Conservation (phyloP, 495 filamentous ascomycete species). For the Neurospora intermedia region DNA sequence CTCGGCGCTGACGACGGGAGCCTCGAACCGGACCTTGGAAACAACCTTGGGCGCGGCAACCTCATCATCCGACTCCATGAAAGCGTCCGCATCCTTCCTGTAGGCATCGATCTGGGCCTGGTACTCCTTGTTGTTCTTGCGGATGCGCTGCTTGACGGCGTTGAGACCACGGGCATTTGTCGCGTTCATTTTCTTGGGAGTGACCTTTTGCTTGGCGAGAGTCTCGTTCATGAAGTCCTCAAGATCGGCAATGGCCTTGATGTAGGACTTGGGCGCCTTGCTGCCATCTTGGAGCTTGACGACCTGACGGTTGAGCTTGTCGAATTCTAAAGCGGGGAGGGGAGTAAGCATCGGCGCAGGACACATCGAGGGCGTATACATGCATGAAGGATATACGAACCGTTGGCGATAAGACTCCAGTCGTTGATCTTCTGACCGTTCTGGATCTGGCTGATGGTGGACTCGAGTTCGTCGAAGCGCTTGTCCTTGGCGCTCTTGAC, state of each 20-base stretch:
- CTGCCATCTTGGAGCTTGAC: constrained; percentile 65
- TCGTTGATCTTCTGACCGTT: constrained; percentile 96
- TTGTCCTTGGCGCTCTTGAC: constrained; percentile 98
- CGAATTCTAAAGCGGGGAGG: constrained; percentile 57
- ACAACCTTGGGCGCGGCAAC: constrained; percentile 42
- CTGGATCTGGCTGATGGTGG: constrained; percentile 77
- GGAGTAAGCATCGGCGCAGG: constrained; percentile 9
- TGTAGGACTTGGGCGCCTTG: constrained; percentile 75
- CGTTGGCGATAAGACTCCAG: constrained; percentile 84
- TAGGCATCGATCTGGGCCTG: constrained; percentile 78
- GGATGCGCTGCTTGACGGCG: constrained; percentile 90
- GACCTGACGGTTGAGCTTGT: constrained; percentile 90
- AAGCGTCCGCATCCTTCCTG: constrained; percentile 69
- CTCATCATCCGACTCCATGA: constrained; percentile 78
- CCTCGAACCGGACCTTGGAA: constrained; percentile 30
- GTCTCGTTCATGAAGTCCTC: constrained; percentile 95
- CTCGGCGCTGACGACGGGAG: constrained; percentile 11
- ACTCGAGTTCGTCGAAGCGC: constrained; percentile 84
- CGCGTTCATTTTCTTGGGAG: constrained; percentile 97
- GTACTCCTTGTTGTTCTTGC: constrained; percentile 97
- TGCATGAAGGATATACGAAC: constrained; percentile 37
- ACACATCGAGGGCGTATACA: neutral
- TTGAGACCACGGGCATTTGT: constrained; percentile 90
- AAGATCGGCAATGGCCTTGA: constrained; percentile 85
- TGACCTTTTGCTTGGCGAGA: constrained; percentile 86